A percentile compares a stretch with the other conserved stretches of the same genome.
Evolutionary conservation across 2,329 filamentous ascomycete species (phyloP).

Genomic region (Penicillium psychrosexuale): DNA sequence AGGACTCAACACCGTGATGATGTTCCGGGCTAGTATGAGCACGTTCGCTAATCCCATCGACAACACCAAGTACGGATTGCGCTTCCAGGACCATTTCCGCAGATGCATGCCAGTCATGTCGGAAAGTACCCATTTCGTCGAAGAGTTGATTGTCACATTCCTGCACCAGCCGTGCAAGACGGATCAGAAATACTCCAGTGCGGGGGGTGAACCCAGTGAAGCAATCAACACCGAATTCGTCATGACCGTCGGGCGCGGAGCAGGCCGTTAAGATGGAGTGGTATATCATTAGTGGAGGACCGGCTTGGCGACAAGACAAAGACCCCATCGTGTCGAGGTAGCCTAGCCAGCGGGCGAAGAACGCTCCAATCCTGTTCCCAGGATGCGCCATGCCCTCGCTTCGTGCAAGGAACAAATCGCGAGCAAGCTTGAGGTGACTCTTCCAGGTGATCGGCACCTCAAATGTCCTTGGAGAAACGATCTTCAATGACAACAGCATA

Average conservation of each 20-base stretch:
- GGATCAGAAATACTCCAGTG: constrained; percentile 67
- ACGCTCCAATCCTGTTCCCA: constrained; percentile 62
- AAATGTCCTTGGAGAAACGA: constrained; percentile 77
- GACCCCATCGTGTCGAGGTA: constrained; percentile 78
- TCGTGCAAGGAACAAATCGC: constrained; percentile 69
- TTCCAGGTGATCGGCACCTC: constrained; percentile 80
- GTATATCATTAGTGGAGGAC: constrained; percentile 53
- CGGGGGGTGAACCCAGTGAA: constrained; percentile 74
- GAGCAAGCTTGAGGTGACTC: constrained; percentile 70
- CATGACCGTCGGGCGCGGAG: constrained; percentile 53
- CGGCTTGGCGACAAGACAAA: constrained; percentile 59
- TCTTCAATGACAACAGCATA: constrained; percentile 79
- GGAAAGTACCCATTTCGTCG: constrained; percentile 51
- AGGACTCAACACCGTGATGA: constrained; percentile 38
- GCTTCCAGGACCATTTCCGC: constrained; percentile 56
- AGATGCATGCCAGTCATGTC: constrained; percentile 58
- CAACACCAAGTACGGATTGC: constrained; percentile 57
- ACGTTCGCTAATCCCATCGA: constrained; percentile 54
- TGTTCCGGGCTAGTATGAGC: constrained; percentile 41
- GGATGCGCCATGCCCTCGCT: constrained; percentile 55
- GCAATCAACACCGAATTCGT: constrained; percentile 72
- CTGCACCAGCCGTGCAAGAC: constrained; percentile 68
- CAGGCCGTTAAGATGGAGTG: constrained; percentile 46
- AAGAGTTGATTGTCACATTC: constrained; percentile 66
- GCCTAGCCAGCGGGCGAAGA: constrained; percentile 77